Base-by-base conservation (phyloP, 306 rosid species). In the Casuarina cunninghamiana region DNA sequence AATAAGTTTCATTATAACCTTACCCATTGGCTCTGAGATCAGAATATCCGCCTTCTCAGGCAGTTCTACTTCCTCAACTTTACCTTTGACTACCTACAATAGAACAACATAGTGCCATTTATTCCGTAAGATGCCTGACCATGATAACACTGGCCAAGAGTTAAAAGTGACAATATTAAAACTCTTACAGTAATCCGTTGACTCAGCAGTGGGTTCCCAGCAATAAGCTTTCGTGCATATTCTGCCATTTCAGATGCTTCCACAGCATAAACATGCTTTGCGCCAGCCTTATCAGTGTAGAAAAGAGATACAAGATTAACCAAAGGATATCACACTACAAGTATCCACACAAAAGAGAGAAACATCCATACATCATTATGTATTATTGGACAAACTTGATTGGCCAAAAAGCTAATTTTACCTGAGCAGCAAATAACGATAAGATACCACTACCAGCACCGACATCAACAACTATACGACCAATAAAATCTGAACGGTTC, bases 211-310 rank as follows among this genome's bases (percentile, higher is more conserved):
- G 97, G 96, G 84, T 94, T 94, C 72, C 98, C 98, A 46, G 92
- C 90, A 83, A 94, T 87, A 71, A 94, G 89, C 75, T 83, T 88
- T 19, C 86, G 91, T 12, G 98, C 98, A 78, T 94, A 94, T 77
- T 94, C 97, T 75, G 98, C 95, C 98, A 94, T 94, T 86, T 94
- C 98, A 83, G 98, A 94, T 60, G 98, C 98, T 88, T 94, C 98
- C 81, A 94, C 98, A 1, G 98, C 98, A 83, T 94, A 94, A 79
- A 94, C 98, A 86, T 94, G 98, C 72, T 92, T 94, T 63, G 98
- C 98, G 48, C 98, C 98, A n/a, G 98, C 98, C 98, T 94, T 62
- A 53, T 63, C 37, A 62, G 69, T 69, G 77, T 37, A 73, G 66
- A 38, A 26, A 60, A 65, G 48, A 78, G 55, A 43, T n/a, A 39